Evolutionary conservation across 2,329 filamentous ascomycete genomes (phyloP).

Genomic region (Penicillium olsonii): DNA sequence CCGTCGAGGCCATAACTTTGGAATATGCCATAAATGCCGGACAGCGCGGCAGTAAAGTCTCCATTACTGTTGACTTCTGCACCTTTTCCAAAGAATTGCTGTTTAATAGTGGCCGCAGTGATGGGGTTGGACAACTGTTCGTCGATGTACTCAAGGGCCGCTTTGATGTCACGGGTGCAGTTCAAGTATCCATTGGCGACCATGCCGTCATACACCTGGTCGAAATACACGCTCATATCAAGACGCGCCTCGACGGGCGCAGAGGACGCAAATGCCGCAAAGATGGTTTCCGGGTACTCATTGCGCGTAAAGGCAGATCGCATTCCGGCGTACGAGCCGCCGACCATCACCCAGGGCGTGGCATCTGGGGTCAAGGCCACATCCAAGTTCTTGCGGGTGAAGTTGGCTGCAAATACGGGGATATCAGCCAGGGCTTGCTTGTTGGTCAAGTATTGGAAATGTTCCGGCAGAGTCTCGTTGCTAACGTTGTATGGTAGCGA

Average conservation of each 20-base stretch:
- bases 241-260: constrained; percentile 50
- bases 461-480: constrained; percentile 38
- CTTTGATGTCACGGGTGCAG: constrained; percentile 53
- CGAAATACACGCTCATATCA: constrained; percentile 55
- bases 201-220: constrained; percentile 52
- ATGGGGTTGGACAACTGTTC: constrained; percentile 40
- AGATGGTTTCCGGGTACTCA: constrained; percentile 45
- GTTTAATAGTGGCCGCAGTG: constrained; percentile 45
- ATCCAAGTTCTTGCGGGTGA: constrained; percentile 34
- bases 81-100: constrained; percentile 50
- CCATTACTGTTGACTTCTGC: constrained; percentile 50
- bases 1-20: constrained; percentile 48
- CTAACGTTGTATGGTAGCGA: constrained; percentile 42
- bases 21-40: constrained; percentile 44
- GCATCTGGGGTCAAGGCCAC: constrained; percentile 41
- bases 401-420: constrained; percentile 46
- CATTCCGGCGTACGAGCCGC: constrained; percentile 49
- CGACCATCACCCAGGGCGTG: constrained; percentile 50
- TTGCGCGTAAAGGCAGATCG: constrained; percentile 47
- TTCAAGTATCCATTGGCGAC: constrained; percentile 52
- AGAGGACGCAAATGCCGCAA: constrained; percentile 44
- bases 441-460: constrained; percentile 46
- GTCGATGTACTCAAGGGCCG: constrained; percentile 53
- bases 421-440: constrained; percentile 49
- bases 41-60: constrained; percentile 50